Conservation (phyloP, 768 basidiomycete species). For the Tylopilus rubrobrunneus region DNA sequence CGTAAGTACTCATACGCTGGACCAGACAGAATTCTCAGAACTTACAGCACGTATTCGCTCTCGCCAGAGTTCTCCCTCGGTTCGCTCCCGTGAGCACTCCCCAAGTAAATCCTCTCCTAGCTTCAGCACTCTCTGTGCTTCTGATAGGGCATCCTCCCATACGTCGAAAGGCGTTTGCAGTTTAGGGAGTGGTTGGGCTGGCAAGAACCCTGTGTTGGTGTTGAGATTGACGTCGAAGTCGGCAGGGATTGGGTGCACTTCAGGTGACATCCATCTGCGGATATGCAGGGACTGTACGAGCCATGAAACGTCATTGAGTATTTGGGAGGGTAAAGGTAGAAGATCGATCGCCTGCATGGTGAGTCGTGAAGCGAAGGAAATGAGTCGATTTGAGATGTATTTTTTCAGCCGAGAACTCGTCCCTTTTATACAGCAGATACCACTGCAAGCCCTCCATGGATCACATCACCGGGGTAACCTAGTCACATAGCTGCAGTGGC, state of each 20-base stretch:
- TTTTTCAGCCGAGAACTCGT: background rate
- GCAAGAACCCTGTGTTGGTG: constrained; percentile 78
- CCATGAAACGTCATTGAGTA: constrained; percentile 46
- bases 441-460: constrained; percentile 27
- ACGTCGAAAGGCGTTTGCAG: constrained; percentile 50
- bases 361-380: constrained; percentile 3
- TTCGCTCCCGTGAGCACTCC: constrained; percentile 44
- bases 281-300: constrained; percentile 43
- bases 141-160: constrained; percentile 69
- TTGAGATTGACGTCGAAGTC: constrained; percentile 51
- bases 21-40: constrained; percentile 8
- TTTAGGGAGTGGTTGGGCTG: constrained; percentile 54
- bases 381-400: constrained; percentile 7
- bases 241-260: constrained; percentile 34
- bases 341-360: constrained; percentile 34
- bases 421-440: constrained; percentile 31
- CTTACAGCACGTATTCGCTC: constrained; percentile 58
- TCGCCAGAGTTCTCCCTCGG: constrained; percentile 68
- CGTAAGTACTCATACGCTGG: constrained; percentile 11
- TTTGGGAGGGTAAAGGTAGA: constrained; percentile 51
- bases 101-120: constrained; percentile 55
- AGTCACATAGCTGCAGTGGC: constrained; percentile 32
- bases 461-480: constrained; percentile 32
- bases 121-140: constrained; percentile 50
- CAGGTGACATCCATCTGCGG: constrained; percentile 26